These are phyloP conservation scores for Neonothopanus nambi DNA, from an alignment of 1,284 basidiomycete genomes.

Conservation along the genomic window DNA sequence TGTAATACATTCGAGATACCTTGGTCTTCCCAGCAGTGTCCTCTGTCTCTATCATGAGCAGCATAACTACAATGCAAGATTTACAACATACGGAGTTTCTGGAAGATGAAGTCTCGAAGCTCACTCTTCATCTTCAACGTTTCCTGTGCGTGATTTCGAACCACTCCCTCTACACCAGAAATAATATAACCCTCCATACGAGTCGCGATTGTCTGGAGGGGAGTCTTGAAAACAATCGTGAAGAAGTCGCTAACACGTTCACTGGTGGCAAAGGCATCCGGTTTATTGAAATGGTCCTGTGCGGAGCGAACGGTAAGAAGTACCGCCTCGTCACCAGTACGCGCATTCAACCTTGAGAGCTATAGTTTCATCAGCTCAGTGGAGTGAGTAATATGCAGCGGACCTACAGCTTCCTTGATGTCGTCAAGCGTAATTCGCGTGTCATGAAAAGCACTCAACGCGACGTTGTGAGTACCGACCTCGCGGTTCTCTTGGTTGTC, in stretches of 20 bases:
- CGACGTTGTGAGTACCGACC: constrained; percentile 2
- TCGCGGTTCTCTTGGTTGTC: constrained; percentile 8
- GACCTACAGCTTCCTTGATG: neutral
- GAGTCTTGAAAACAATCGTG: constrained; percentile 6
- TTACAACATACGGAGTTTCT: constrained; percentile 4
- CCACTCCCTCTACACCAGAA: constrained; percentile 13
- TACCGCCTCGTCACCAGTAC: constrained; percentile 13
- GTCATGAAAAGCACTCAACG: constrained; percentile 14
- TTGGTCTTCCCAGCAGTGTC: constrained; percentile 15
- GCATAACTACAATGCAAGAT: neutral
- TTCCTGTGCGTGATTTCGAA: neutral
- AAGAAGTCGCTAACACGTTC: constrained; percentile 11
- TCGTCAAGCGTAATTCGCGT: neutral
- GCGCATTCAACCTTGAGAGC: constrained; percentile 11
- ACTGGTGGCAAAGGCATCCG: constrained; percentile 9
- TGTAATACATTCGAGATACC: constrained; percentile 14
- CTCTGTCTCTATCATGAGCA: neutral
- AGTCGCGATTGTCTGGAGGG: constrained; percentile 2
- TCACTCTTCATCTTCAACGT: constrained; percentile 3
- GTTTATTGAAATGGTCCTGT: constrained; percentile 3
- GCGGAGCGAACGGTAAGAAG: constrained; percentile 7
- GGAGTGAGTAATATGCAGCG: neutral
- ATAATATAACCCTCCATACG: constrained; percentile 13
- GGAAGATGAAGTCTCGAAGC: neutral
- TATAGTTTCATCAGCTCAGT: neutral